A percentile compares a stretch with the other conserved stretches of the same genome.
phyloP scores from a whole-genome alignment of 257 asterid genomes.

The Nicotiana otophora region DNA sequence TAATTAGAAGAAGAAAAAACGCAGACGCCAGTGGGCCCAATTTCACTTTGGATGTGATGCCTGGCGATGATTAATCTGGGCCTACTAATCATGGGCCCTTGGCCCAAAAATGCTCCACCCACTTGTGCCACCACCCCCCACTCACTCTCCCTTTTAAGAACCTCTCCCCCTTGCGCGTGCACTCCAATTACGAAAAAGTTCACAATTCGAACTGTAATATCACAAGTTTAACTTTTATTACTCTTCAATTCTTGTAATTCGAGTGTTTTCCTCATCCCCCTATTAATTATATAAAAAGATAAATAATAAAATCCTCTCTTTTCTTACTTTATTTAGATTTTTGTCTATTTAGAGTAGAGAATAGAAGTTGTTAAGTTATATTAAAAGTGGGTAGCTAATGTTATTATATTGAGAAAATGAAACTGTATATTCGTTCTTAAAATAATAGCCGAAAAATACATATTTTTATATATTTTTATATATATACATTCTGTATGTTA shows the following conservation, averaged over 20 bases:
- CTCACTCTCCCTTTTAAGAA: slow-evolving; percentile 5
- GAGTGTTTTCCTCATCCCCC: background rate
- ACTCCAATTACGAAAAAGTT: background rate
- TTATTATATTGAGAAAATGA: background rate
- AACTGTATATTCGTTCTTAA: too few species aligned
- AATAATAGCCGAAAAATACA: too few species aligned
- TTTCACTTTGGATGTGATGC: slow-evolving; percentile 23
- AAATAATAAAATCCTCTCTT: background rate
- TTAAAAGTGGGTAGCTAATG: background rate
- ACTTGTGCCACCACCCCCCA: slow-evolving; percentile 31
- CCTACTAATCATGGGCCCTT: slow-evolving; percentile 36
- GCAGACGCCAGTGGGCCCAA: slow-evolving; percentile 35
- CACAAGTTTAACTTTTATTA: background rate
- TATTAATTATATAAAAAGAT: background rate
- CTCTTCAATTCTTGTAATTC: background rate
- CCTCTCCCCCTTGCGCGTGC: background rate
- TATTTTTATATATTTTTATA: too few species aligned
- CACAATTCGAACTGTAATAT: background rate
- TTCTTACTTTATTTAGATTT: too few species aligned
- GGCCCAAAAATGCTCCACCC: slow-evolving; percentile 54
- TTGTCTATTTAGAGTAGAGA: background rate
- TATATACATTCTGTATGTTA: too few species aligned
- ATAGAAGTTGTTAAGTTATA: background rate
- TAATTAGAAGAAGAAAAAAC: slow-evolving; percentile 24
- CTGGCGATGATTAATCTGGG: slow-evolving; percentile 46